Percentiles rank a stretch among this genome's conserved stretches.
Conservation (phyloP, 106 monocot genomes). For the Platanthera zijinensis region DNA sequence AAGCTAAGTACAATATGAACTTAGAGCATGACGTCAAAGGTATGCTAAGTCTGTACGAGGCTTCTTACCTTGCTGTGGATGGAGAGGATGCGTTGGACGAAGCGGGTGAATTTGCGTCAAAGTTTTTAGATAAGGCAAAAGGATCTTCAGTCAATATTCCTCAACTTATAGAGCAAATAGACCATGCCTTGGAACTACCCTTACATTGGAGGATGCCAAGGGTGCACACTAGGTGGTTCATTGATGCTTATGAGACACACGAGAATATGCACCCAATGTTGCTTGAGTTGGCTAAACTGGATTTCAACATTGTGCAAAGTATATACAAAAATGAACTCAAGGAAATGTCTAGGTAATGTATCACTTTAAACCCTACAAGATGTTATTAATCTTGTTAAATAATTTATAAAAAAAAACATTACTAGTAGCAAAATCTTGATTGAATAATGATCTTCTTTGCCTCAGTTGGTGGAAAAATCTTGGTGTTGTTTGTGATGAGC, state of each 20-base stretch:
- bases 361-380: neutral
- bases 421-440: neutral
- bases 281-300: slow-evolving; percentile 48
- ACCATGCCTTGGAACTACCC: slow-evolving; percentile 42
- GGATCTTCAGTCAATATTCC: neutral
- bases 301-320: slow-evolving; percentile 41
- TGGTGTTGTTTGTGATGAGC: neutral
- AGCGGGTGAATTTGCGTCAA: slow-evolving; percentile 9
- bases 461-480: no score
- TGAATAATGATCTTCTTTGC: neutral
- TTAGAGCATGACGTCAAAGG: slow-evolving; percentile 1
- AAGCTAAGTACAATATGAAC: neutral
- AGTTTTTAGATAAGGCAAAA: neutral
- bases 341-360: slow-evolving; percentile 22
- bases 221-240: slow-evolving; percentile 35
- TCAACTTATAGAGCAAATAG: slow-evolving; percentile 18
- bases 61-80: slow-evolving; percentile 19
- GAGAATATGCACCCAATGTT: slow-evolving; percentile 13
- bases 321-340: slow-evolving; percentile 30
- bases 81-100: slow-evolving; percentile 28
- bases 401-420: neutral
- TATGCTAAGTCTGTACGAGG: slow-evolving; percentile 33
- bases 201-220: slow-evolving; percentile 42
- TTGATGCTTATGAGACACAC: slow-evolving; percentile 25
- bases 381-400: neutral